These are phyloP conservation scores for Sclerotinia subarctica DNA, from an alignment of 2,329 filamentous ascomycete species.

Conservation along the genomic window DNA sequence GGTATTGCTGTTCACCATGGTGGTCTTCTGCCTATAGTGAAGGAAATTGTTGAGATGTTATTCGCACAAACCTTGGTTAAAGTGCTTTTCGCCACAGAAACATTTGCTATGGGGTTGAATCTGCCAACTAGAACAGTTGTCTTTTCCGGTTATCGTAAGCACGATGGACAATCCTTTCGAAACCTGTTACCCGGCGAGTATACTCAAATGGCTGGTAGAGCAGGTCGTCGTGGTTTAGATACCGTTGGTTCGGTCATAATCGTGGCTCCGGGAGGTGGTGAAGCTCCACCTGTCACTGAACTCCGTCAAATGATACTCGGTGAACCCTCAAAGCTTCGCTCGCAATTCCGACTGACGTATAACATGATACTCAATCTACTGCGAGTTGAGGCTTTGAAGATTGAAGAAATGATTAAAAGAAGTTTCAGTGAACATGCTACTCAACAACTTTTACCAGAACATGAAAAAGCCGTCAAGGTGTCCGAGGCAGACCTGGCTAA, in stretches of 20 bases:
- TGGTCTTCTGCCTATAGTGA: constrained; percentile 90
- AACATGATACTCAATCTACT: constrained; percentile 98
- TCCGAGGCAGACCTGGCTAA: constrained; percentile 90
- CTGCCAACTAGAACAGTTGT: constrained; percentile 93
- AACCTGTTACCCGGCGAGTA: constrained; percentile 94
- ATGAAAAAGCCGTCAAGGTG: constrained; percentile 89
- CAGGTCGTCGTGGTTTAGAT: constrained; percentile 88
- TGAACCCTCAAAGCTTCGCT: constrained; percentile 89
- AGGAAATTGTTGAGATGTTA: constrained; percentile 94
- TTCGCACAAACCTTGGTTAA: constrained; percentile 96
- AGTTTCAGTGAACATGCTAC: constrained; percentile 98
- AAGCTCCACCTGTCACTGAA: constrained; percentile 80
- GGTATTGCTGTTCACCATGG: constrained; percentile 97
- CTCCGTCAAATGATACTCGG: constrained; percentile 93
- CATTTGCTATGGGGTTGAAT: constrained; percentile 97
- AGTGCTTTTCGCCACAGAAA: constrained; percentile 95
- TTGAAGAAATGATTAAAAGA: constrained; percentile 99
- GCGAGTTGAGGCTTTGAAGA: constrained; percentile 93
- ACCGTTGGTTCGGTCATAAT: constrained; percentile 93
- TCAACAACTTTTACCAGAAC: constrained; percentile 87
- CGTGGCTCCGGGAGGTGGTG: constrained; percentile 74
- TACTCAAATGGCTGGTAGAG: constrained; percentile 96
- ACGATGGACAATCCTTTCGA: constrained; percentile 87
- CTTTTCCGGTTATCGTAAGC: constrained; percentile 95
- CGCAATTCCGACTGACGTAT: constrained; percentile 95